Base-by-base conservation (phyloP, 768 basidiomycete species). In the Artomyces pyxidatus region DNA sequence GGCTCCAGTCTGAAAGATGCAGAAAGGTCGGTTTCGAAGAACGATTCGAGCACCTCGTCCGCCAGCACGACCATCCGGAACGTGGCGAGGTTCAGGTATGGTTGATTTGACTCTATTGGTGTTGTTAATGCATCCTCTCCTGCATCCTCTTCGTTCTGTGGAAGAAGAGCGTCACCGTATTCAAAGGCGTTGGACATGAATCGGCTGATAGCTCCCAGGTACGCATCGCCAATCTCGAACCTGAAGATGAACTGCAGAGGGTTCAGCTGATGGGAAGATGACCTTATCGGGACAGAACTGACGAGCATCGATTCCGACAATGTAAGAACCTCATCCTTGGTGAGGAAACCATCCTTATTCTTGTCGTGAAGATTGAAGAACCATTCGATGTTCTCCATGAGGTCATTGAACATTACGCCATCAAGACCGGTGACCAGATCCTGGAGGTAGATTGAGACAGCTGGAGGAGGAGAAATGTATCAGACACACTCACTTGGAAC, bases 301-400 rank as follows among this genome's bases (percentile, higher is more conserved):
- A 94, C 94, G 65, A 99, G 70, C 47, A 99, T 75, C 4, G 93
- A 88, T 65, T 99, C 96, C 0, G 94, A 96, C 25, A 98, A 69
- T 12, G 93, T 95, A 57, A 99, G 66, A 17, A 98, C 89, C 63
- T 99, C 96, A 60, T 98, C 95, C 66, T 95, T 97, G 2, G 93
- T 94, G 53, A 99, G 68, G 64, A 73, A 92, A 1, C 95, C 94
- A 62, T 99, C 96, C 58, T 91, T 91, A 65, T 99, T 88, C 67
- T 94, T 94, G 68, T 94, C 92, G 53, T 95, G 90, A 42, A 98
- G 65, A 58, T 85, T 87, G 69, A 98, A 97, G 69, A 98, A 95
- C 95, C 95, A 99, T 64, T 96, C 90, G 59, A 98, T 95, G 57
- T 90, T 95, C 49, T 93, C 89, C 96, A 98, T 97, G 56, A 99